Evolutionary conservation across 768 basidiomycete species (phyloP).

Genomic region (Paxillus ammoniavirescens): DNA sequence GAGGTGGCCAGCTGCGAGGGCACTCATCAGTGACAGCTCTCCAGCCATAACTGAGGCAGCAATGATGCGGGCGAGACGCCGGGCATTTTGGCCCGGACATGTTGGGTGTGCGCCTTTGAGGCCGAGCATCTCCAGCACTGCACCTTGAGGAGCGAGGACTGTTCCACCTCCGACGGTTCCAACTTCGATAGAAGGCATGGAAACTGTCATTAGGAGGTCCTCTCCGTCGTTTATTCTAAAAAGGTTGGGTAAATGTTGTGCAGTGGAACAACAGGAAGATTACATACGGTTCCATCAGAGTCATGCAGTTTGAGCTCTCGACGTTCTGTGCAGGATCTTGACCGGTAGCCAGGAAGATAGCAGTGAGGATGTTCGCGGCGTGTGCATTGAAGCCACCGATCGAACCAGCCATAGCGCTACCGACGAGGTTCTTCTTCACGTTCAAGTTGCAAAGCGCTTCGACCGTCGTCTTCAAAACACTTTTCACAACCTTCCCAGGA

Average conservation of each 20-base stretch:
- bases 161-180: slow-evolving; percentile 98
- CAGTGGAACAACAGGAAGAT: slow-evolving; percentile 2
- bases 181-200: slow-evolving; percentile 99
- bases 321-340: slow-evolving; percentile 99
- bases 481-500: slow-evolving; percentile 84
- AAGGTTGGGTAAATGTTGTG: background rate
- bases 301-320: slow-evolving; percentile 98
- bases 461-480: slow-evolving; percentile 94
- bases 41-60: slow-evolving; percentile 96
- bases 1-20: slow-evolving; percentile 92
- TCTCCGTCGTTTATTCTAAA: slow-evolving; percentile 79
- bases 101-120: slow-evolving; percentile 86
- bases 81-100: slow-evolving; percentile 86
- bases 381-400: slow-evolving; percentile 99
- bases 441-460: slow-evolving; percentile 87
- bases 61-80: slow-evolving; percentile 85
- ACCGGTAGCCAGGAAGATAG: slow-evolving; percentile 92
- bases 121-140: slow-evolving; percentile 93
- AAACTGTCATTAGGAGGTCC: slow-evolving; percentile 88
- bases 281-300: slow-evolving; percentile 94
- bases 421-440: slow-evolving; percentile 95
- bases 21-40: slow-evolving; percentile 87
- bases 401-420: slow-evolving; percentile 97
- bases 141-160: slow-evolving; percentile 83
- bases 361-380: slow-evolving; percentile 95